Evolutionary conservation across 805 yeast genomes (phyloP).

Genomic region (Candida easanensis): DNA sequence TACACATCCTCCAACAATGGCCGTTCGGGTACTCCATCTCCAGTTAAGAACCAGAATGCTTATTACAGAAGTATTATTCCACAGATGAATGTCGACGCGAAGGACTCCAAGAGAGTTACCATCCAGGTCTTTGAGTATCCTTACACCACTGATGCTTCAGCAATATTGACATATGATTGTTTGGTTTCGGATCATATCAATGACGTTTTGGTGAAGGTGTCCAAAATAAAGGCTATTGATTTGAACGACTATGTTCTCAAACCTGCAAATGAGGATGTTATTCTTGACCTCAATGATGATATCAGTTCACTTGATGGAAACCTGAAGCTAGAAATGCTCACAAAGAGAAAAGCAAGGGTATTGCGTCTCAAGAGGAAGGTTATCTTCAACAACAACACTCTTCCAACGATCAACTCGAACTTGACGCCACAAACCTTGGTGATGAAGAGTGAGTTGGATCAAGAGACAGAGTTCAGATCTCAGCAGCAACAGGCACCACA

Average conservation of each 20-base stretch:
- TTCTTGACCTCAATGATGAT: conserved; percentile 37
- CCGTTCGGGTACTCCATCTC: conserved; percentile 7
- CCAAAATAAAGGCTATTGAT: conserved; percentile 33
- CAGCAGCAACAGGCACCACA: conserved; percentile 1
- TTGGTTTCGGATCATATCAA: conserved; percentile 34
- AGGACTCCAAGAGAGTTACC: conserved; percentile 28
- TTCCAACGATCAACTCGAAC: conserved; percentile 28
- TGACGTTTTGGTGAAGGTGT: conserved; percentile 35
- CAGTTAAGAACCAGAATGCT: conserved; percentile 27
- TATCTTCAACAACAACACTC: conserved; percentile 21
- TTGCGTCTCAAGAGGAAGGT: conserved; percentile 31
- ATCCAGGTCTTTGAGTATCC: conserved; percentile 35
- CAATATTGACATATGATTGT: conserved; percentile 29
- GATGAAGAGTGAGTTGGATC: conserved; percentile 6
- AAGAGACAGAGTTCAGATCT: neutral
- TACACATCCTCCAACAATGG: conserved; percentile 33
- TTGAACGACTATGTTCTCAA: conserved; percentile 36
- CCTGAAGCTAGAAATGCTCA: conserved; percentile 39
- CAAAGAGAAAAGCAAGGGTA: conserved; percentile 40
- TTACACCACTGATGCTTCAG: conserved; percentile 27
- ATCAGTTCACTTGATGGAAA: conserved; percentile 41
- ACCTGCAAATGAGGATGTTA: conserved; percentile 29
- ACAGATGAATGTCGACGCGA: conserved; percentile 18
- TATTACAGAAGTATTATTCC: conserved; percentile 39
- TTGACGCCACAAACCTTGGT: conserved; percentile 29